phyloP scores from a whole-genome alignment of 805 yeast species.

The Candida maltosa region DNA sequence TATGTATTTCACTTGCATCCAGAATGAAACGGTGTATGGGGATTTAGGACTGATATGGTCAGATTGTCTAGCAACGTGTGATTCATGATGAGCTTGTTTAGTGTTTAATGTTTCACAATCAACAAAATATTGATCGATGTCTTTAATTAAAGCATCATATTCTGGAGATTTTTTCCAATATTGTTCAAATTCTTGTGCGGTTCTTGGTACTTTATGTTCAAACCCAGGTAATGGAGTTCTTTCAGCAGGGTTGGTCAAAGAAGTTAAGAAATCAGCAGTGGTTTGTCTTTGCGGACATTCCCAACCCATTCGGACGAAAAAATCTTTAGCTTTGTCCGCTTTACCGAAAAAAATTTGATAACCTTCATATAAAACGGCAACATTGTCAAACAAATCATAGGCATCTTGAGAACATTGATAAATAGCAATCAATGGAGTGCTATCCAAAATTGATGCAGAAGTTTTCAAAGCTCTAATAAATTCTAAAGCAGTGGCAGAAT shows the following conservation, averaged over 20 bases:
- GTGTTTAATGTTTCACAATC: constrained; percentile 13
- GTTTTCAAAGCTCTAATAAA: constrained; percentile 58
- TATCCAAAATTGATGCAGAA: constrained; percentile 50
- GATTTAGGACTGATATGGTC: constrained; percentile 28
- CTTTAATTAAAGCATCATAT: constrained; percentile 32
- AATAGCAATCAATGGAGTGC: constrained; percentile 58
- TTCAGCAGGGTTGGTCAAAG: constrained; percentile 62
- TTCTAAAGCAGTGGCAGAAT: constrained; percentile 67
- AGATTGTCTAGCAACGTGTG: constrained; percentile 33
- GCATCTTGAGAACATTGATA: no score
- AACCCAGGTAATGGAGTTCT: constrained; percentile 47
- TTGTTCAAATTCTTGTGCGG: constrained; percentile 54
- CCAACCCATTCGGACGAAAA: constrained; percentile 58
- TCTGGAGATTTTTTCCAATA: constrained; percentile 58
- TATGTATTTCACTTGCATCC: constrained; percentile 48
- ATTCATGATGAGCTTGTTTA: constrained; percentile 15
- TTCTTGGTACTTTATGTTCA: constrained; percentile 49
- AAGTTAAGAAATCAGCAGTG: constrained; percentile 62
- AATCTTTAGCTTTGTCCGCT: constrained; percentile 39
- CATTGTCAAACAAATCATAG: constrained; percentile 46
- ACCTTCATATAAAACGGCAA: constrained; percentile 41
- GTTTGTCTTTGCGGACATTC: constrained; percentile 59
- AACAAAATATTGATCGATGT: constrained; percentile 38
- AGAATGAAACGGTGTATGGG: constrained; percentile 39
- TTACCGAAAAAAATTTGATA: constrained; percentile 46